Percentiles rank a stretch among this genome's conserved stretches.
Conservation (phyloP, 2,329 filamentous ascomycete species). For the Talaromyces atroroseus region DNA sequence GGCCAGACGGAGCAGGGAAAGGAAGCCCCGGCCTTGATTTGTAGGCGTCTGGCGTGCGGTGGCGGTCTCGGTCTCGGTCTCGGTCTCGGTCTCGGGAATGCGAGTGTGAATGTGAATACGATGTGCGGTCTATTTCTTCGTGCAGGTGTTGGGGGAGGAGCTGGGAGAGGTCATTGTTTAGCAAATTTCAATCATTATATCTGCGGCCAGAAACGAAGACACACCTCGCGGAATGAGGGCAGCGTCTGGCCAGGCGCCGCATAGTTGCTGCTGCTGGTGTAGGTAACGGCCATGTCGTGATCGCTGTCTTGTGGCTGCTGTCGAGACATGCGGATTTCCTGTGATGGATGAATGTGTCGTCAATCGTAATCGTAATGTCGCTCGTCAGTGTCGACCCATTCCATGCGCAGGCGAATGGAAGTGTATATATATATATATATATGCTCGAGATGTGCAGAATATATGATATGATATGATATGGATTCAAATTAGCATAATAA, state of each 20-base stretch:
- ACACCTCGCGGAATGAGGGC: conserved; percentile 14
- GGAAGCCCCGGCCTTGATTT: conserved; percentile 27
- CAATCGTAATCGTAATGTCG: too few species aligned
- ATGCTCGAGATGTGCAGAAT: background rate
- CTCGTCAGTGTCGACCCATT: too few species aligned
- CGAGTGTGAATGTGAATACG: conserved; percentile 17
- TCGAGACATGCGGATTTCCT: conserved; percentile 13
- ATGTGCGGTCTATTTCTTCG: conserved; percentile 37
- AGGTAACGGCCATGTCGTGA: conserved; percentile 11
- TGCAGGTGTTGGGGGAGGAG: conserved; percentile 37
- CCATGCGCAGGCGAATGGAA: too few species aligned
- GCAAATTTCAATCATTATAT: too few species aligned
- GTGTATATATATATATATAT: too few species aligned
- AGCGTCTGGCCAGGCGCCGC: conserved; percentile 12
- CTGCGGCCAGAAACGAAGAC: too few species aligned
- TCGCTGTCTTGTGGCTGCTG: conserved; percentile 9
- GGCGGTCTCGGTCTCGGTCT: conserved; percentile 9
- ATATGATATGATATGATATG: background rate
- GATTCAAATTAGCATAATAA: background rate
- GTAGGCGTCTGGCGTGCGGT: conserved; percentile 26
- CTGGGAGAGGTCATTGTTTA: conserved; percentile 21
- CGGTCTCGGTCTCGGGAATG: background rate
- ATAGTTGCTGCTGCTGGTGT: conserved; percentile 8
- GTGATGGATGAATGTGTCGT: too few species aligned
- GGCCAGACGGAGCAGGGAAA: conserved; percentile 20